Percentiles rank a stretch among this genome's conserved stretches.
Evolutionary conservation across 805 yeast species (phyloP).

Genomic region (Isabelozyma gotoi): DNA sequence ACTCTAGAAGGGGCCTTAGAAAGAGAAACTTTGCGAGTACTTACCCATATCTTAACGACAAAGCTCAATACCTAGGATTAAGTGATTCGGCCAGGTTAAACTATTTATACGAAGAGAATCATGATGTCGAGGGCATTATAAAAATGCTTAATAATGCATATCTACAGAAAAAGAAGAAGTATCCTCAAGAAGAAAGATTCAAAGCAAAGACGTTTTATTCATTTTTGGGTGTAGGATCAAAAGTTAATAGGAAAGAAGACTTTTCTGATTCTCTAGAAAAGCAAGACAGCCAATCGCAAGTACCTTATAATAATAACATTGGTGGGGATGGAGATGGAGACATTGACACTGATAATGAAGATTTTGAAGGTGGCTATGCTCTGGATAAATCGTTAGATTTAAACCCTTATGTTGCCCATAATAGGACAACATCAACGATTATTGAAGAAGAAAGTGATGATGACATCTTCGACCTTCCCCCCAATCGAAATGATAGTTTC

Average conservation of each 20-base stretch:
- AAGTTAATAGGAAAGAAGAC: background rate
- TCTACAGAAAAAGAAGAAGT: conserved; percentile 24
- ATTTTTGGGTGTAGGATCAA: conserved; percentile 26
- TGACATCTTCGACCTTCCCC: background rate
- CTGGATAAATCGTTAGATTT: background rate
- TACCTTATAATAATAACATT: background rate
- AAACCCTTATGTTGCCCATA: background rate
- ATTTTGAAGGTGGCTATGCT: background rate
- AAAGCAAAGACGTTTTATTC: conserved; percentile 37
- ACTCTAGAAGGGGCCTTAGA: conserved; percentile 29
- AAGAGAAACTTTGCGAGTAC: conserved; percentile 44
- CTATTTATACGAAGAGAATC: conserved; percentile 35
- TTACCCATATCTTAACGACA: conserved; percentile 45
- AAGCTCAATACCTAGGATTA: conserved; percentile 43
- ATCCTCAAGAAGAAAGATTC: conserved; percentile 41
- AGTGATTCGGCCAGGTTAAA: conserved; percentile 35
- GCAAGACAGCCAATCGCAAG: background rate
- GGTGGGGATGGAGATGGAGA: background rate
- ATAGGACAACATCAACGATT: background rate
- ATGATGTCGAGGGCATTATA: conserved; percentile 31
- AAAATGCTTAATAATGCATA: conserved; percentile 36
- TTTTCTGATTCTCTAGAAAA: background rate
- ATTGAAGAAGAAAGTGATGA: background rate
- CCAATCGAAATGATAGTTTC: background rate
- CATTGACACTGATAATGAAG: background rate